Conservation (phyloP, 352 stramenopile species). For the Phytophthora sp. region DNA sequence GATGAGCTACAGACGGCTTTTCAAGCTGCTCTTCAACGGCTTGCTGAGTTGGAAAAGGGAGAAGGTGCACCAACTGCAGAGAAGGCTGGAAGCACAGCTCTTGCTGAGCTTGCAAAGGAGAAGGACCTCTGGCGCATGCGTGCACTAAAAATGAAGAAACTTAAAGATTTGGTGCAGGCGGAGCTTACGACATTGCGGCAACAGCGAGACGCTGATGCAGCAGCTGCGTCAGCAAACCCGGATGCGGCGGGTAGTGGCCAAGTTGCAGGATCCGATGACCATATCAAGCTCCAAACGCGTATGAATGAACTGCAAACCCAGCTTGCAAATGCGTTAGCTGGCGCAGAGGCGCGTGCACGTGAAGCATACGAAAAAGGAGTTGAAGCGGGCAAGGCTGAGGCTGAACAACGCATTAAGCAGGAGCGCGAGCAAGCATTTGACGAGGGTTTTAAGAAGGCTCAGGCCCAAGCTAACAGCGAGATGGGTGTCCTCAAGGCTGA, state of each 20-base stretch:
- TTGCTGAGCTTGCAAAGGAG: conserved; percentile 47
- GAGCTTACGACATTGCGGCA: conserved; percentile 58
- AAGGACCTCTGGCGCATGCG: conserved; percentile 82
- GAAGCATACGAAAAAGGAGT: conserved; percentile 54
- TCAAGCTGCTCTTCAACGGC: conserved; percentile 14
- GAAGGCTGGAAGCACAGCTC: background rate
- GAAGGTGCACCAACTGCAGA: background rate
- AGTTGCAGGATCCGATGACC: conserved; percentile 16
- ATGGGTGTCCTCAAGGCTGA: conserved; percentile 53
- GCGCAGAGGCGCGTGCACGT: conserved; percentile 38
- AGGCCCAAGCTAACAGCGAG: conserved; percentile 38
- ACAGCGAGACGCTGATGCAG: conserved; percentile 24
- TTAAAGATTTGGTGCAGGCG: conserved; percentile 70
- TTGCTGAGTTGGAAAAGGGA: conserved; percentile 34
- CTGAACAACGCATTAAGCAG: conserved; percentile 40
- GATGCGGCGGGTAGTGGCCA: background rate
- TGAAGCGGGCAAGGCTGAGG: conserved; percentile 39
- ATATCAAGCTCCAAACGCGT: conserved; percentile 36
- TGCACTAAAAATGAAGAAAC: conserved; percentile 87
- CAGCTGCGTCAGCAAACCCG: background rate
- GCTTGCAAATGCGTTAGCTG: conserved; percentile 37
- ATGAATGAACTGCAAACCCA: conserved; percentile 45
- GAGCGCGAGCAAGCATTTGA: conserved; percentile 38
- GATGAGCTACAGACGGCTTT: conserved; percentile 31
- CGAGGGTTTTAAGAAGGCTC: conserved; percentile 46